Evolutionary conservation across 805 yeast species (phyloP), one percentile per base, ranked within the genome.

Genomic region (Saturnispora bothae): DNA sequence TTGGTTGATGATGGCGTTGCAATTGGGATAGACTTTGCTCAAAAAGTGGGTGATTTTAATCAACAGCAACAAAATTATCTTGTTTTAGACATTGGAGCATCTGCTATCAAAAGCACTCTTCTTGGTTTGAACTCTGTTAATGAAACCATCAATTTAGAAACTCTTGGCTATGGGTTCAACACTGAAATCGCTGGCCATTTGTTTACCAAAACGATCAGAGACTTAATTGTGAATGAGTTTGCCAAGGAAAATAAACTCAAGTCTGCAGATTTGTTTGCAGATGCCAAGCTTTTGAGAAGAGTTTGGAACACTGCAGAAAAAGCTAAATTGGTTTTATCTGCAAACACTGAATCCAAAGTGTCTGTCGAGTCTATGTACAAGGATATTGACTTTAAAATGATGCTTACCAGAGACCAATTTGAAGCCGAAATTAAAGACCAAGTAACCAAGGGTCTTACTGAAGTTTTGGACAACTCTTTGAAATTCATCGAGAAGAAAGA

Each of bases 1-100:
- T 64, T 89, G 39, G 82, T 88, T 3, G 88, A 83, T 52, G 96
- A 89, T 56, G 96, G 96, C 13, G 61, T 84, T n/a, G 92, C 97
- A 2, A 85, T 84, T 13, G 95, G 94, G 1, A 60, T 83, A 31
- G 83, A 85, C 51, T 88, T 75, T 55, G 83, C 84, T 2, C 66
- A 82, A 23, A 54, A 56, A 6, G 5, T 26, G 15, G 67, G 74
- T 35, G 40, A 33, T 4, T 64, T 65, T 22, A 70, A 70, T 43
- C 57, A 59, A 26, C 49, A 52, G 10, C 14, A 33, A 8, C 68
- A 65, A 3, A 69, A 66, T 40, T 83, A 83, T 53, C 54, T 85
- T 35, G 70, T 92, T 26, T 85, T 79, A 54, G 98, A 92, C 56
- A 73, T 83, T 72, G 98, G 98, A 33, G 89, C 95, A 4, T 94